phyloP scores from a whole-genome alignment of 345 rosid genomes.

The Stellera chamaejasme region DNA sequence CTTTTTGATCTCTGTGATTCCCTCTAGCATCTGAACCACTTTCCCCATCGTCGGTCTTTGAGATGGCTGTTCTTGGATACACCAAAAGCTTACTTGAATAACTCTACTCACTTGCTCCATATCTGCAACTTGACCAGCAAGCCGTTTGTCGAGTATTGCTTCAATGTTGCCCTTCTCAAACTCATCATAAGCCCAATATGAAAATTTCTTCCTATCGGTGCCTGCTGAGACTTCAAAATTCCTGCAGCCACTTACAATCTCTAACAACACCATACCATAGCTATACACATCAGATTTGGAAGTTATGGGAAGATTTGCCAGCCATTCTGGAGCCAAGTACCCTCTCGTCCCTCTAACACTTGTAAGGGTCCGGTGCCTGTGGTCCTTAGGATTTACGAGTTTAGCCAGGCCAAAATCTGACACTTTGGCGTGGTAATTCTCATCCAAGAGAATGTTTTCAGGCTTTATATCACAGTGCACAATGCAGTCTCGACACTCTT shows the following conservation, averaged over 20 bases:
- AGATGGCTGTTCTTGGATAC: constrained; percentile 48
- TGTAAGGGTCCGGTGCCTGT: constrained; percentile 18
- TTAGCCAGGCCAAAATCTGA: constrained; percentile 53
- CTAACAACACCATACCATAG: constrained; percentile 53
- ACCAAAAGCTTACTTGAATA: constrained; percentile 44
- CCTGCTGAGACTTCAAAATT: constrained; percentile 33
- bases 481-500: constrained; percentile 45
- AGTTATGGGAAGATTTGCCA: constrained; percentile 39
- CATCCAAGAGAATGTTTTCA: constrained; percentile 54
- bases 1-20: constrained; percentile 33
- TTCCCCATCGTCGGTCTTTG: constrained; percentile 51
- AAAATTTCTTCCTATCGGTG: constrained; percentile 39
- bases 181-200: constrained; percentile 57
- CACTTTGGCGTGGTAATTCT: constrained; percentile 37
- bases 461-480: constrained; percentile 51
- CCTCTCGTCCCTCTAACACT: constrained; percentile 39
- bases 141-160: constrained; percentile 33
- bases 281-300: constrained; percentile 55
- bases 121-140: constrained; percentile 24
- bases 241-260: constrained; percentile 43
- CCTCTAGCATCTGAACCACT: constrained; percentile 56
- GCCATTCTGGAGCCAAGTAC: constrained; percentile 55
- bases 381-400: constrained; percentile 28
- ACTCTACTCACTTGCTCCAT: constrained; percentile 38
- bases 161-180: constrained; percentile 31